Evolutionary conservation across 306 rosid species (phyloP), one percentile per base, ranked within the genome.

Genomic region (Malus sylvestris): DNA sequence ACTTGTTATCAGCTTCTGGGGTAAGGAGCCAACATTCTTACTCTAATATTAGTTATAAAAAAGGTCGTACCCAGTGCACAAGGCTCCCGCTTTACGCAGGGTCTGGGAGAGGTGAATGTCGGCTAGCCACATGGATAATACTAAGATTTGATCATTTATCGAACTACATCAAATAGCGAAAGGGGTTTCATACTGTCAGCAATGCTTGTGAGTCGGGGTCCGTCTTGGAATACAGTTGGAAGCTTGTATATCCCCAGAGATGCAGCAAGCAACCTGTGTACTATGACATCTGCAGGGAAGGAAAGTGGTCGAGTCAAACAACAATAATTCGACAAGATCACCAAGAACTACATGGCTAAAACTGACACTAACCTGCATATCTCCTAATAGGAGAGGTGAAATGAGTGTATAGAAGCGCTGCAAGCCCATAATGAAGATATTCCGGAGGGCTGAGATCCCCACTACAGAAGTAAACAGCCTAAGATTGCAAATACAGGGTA

Each of bases 341-440:
- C 74, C 76, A 59, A 78, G 73, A 64, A 79, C 65, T 9, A 9
- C 68, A 74, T 11, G 20, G 61, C 59, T 68, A 68, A 61, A 67
- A 78, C 64, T 68, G 61, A 70, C 59, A 60, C 81, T n/a, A 68
- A 87, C 98, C 99, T 60, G 99, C 93, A 75, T 92, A 95, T 91
- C 99, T 87, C 81, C 99, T 91, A 42, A 95, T 95, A 33, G 99
- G 99, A 65, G 99, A 95, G 51, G 99, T 95, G 86, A 95, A 95
- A 85, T 95, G 98, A 55, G 99, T 95, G 84, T 95, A 95, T 10
- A 95, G 69, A 76, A 90, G 88, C 10, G 99, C 83, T 76, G 99
- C 98, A 82, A 95, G 99, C 83, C 99, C 99, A 76, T 92, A 95
- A 84, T 95, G 99, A 76, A 83, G 93, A 86, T 90, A 95, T 86